Base-by-base conservation (phyloP, 2,329 filamentous ascomycete species). In the Sporothrix luriei region DNA sequence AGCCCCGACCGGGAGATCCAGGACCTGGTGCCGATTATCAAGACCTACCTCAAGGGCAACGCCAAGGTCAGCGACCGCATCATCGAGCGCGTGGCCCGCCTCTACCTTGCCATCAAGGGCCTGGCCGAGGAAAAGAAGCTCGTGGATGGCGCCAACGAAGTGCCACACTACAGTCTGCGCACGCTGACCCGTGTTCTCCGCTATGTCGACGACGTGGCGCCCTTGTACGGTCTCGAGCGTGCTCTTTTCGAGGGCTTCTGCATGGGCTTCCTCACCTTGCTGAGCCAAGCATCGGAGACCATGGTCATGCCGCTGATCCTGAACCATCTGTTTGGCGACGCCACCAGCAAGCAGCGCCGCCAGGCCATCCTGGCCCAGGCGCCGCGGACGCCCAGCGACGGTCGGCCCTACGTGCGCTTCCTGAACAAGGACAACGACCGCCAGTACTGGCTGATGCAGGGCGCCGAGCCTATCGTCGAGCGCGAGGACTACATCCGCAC, bases 401-500 rank as follows among this genome's bases (percentile, higher is more conserved):
- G 90, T 13, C 88, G 86, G 52, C 81, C 87, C 40, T 97, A 97
- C 78, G 90, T 97, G 19, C 89, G 90, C 71, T 95, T 97, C 77
- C 88, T 84, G 74, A 90, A 87, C 75, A 85, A 83, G 73, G 83
- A 82, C 70, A 83, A 82, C 69, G 85, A 89, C 73, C 84, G 92
- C 38, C 92, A 97, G 73, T 96, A 97, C 77, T 97, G 94, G 92
- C 87, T 99, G 74, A 88, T 91, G 65, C 90, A 91, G 79, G 95
- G 96, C 43, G 81, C 84, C 4, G 82, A 89, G 70, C 77, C 83
- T 43, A 84, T 89, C 0, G 85, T 92, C 73, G 87, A 93, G 70
- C 89, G 97, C 72, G 83, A 88, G 0, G 92, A 98, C 78, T 99
- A 99, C 79, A 98, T 99, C 77, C 92, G 97, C 72, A 99, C 95